A percentile compares a stretch with the other conserved stretches of the same genome.
Evolutionary conservation across 1,139 yeast genomes (phyloP).

Genomic region (Saccharomyces pastorianus): DNA sequence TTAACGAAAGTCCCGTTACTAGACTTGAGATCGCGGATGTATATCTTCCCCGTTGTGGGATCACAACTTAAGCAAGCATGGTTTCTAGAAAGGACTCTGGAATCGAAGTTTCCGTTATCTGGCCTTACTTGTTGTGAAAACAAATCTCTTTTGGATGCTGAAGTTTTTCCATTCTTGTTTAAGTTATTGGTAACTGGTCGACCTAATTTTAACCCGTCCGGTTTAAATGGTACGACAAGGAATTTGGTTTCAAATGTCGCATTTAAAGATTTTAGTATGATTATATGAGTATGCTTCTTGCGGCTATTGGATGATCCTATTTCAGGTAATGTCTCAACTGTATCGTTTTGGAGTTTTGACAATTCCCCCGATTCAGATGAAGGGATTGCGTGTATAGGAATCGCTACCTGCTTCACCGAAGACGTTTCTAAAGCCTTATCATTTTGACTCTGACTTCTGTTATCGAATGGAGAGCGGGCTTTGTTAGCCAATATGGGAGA

Average conservation of each 20-base stretch:
- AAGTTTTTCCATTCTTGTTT: neutral
- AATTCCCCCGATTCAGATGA: neutral
- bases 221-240: conserved; percentile 66
- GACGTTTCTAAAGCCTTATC: neutral
- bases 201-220: conserved; percentile 79
- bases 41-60: conserved; percentile 55
- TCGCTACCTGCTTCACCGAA: neutral
- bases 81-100: conserved; percentile 83
- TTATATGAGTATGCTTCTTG: conserved; percentile 35
- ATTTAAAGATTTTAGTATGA: conserved; percentile 66
- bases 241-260: conserved; percentile 75
- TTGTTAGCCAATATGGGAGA: neutral
- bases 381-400: neutral
- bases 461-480: neutral
- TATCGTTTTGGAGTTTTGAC: conserved; percentile 2
- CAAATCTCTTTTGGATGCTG: neutral
- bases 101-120: conserved; percentile 88
- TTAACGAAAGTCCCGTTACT: conserved; percentile 94
- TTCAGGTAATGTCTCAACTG: conserved; percentile 2
- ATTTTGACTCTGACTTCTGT: neutral
- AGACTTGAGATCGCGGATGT: conserved; percentile 77
- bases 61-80: conserved; percentile 89
- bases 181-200: conserved; percentile 54
- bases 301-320: conserved; percentile 6
- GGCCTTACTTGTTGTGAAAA: conserved; percentile 41